Evolutionary conservation across 2,329 filamentous ascomycete genomes (phyloP).

Genomic region (Lachnellula occidentalis): DNA sequence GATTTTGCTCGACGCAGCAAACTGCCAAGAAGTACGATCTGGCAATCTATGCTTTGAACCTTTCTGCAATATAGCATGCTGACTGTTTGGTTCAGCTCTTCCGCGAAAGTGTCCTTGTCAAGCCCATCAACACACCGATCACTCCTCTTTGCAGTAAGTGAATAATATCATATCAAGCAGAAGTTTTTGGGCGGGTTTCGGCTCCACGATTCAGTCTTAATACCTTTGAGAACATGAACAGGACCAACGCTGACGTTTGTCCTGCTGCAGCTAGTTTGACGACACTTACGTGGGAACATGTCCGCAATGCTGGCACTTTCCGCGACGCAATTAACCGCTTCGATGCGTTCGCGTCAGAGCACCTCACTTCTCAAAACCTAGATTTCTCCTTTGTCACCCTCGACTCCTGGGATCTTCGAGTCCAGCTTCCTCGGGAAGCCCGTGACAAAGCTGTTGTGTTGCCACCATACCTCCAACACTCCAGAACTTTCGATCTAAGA

Average conservation of each 20-base stretch:
- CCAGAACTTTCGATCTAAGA: constrained; percentile 90
- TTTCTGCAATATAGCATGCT: constrained; percentile 13
- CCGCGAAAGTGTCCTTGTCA: constrained; percentile 93
- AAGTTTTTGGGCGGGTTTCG: neutral
- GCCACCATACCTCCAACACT: constrained; percentile 95
- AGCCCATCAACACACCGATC: constrained; percentile 97
- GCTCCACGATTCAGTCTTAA: neutral
- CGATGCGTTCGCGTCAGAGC: constrained; percentile 87
- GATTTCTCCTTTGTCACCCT: constrained; percentile 98
- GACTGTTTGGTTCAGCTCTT: constrained; percentile 59
- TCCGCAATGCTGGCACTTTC: constrained; percentile 94
- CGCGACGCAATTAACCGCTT: constrained; percentile 94
- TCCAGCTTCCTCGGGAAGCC: constrained; percentile 94
- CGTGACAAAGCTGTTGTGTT: constrained; percentile 97
- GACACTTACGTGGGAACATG: constrained; percentile 97
- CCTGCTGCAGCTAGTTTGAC: constrained; percentile 75
- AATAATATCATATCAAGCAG: constrained; percentile 8
- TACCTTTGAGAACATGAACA: neutral
- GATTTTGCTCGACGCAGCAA: constrained; percentile 91
- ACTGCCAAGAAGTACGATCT: constrained; percentile 76
- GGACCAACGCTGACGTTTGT: constrained; percentile 15
- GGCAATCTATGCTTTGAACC: constrained; percentile 4
- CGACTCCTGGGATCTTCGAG: constrained; percentile 96
- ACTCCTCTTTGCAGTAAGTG: constrained; percentile 97
- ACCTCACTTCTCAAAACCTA: constrained; percentile 82